Base-by-base conservation (phyloP, 2,329 filamentous ascomycete species). In the Grosmannia huntii region DNA sequence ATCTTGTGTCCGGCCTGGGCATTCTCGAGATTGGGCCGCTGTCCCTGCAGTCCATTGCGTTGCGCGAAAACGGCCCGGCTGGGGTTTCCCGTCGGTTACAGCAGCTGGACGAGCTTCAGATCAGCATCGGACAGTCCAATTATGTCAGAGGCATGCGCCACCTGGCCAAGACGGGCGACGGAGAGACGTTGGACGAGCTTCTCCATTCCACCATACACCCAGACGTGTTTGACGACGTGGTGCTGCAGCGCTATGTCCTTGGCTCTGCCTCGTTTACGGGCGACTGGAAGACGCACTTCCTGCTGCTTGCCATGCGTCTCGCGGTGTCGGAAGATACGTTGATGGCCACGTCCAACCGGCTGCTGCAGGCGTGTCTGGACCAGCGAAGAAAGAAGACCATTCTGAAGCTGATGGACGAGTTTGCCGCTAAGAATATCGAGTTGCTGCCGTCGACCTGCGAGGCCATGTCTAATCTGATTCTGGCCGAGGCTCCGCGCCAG, bases 11-110 rank as follows among this genome's bases (percentile, higher is more conserved):
- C 58, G 82, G 87, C 65, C 80, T 95, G 56, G 87, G 87, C 2
- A 74, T 95, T 5, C 76, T 82, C 53, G 74, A 76, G 41, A 85
- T 96, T 61, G 90, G 90, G 0, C 86, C 90, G 0, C 73, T 86
- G 21, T 87, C 89, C 4, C 68, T 96, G 23, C 86, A 90, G 62
- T 85, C 91, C 52, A 82, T 96, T 69, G 89, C 85, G 4, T 69
- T 86, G 12, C 79, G 88, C 65, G 81, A 87, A 56, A 69, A 73
- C 1, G 38, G 53, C 11, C 69, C 82, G 0, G 71, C 77, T 36
- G 78, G 76, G 7, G 73, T 94, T n/a, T 66, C 75, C 27, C 68
- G 73, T 0, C 81, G 82, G 36, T 77, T 95, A 28, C 68, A 76
- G 28, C 77, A 82, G 57, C 74, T 96, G 3, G 74, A 79, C 60